Evolutionary conservation across 1,284 basidiomycete genomes (phyloP), one percentile per base, ranked within the genome.

Genomic region (Leccinum huronense): DNA sequence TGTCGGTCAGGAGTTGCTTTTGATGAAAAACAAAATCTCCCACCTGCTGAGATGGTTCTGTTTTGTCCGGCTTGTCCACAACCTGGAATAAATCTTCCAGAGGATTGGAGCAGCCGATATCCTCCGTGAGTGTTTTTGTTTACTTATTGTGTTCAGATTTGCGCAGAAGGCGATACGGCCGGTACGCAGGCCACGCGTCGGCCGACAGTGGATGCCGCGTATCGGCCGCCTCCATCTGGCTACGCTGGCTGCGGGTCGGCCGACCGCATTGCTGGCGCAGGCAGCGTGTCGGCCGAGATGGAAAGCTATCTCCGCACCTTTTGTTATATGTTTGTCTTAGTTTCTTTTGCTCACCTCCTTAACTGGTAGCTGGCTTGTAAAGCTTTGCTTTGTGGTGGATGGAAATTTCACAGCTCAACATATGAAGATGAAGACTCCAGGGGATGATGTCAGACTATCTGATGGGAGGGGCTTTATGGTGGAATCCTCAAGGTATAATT

Each of bases 351-450:
- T 38, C 23, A 27, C 23, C 23, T 13, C 14, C 13, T 13, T 38
- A 5, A 13, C 19, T 51, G 11, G 23, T 6, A 27, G 19, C 10
- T 48, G 16, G 19, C 19, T 48, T 8, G 42, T 48, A 11, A 48
- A 16, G 10, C 19, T 48, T 6, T 48, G 42, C 42, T 48, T 9
- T 48, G 42, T 48, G 16, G 42, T 48, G 16, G 42, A 48, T 48
- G 42, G 69, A 2, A 70, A 70, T 34, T 70, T 70, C 33, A 65
- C 53, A 3, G 65, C 60, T 0, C 59, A 70, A 19, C 60, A 69
- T 33, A 64, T 70, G 60, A 63, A 66, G 19, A 67, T 67, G 59
- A 11, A 34, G 38, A 60, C 23, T 2, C 69, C 61, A 2, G 57
- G 65, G 19, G 36, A 62, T 40, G 62, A 69, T 60, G 27, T 70